Conservation (phyloP, 2,329 filamentous ascomycete species). For the Akanthomyces lecanii region DNA sequence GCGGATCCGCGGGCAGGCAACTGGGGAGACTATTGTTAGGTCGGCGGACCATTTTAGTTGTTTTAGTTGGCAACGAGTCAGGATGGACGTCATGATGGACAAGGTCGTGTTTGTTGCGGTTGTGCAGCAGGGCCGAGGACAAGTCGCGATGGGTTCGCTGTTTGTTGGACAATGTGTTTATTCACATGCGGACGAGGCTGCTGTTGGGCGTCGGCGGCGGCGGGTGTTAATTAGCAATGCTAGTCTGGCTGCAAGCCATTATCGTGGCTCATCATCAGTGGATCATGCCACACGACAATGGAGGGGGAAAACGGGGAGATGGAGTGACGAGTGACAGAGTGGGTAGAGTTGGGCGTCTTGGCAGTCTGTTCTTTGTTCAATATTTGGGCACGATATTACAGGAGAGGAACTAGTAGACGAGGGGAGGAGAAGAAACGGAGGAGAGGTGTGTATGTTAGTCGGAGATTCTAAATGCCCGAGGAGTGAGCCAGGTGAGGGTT, state of each 20-base stretch:
- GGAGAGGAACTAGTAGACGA: neutral
- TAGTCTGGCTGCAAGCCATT: constrained; percentile 14
- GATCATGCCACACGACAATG: constrained; percentile 7
- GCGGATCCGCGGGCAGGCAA: constrained; percentile 11
- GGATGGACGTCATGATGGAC: too few relatives aligned
- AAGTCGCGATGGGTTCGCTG: neutral
- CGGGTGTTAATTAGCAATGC: neutral
- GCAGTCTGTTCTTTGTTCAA: constrained; percentile 5
- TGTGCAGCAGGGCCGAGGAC: too few relatives aligned
- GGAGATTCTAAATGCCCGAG: neutral
- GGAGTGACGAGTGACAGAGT: neutral
- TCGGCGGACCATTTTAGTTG: neutral
- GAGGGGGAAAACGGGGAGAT: neutral
- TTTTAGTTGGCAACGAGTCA: neutral
- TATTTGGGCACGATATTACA: neutral
- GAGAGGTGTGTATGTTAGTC: neutral
- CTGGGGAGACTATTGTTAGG: neutral
- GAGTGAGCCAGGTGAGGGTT: neutral
- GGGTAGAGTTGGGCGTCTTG: neutral
- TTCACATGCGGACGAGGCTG: neutral
- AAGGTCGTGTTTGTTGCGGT: too few relatives aligned
- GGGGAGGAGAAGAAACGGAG: neutral
- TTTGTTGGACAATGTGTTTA: neutral
- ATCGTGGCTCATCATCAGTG: neutral
- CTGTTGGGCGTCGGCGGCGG: neutral